Evolutionary conservation across 2,329 filamentous ascomycete species (phyloP), one percentile per base, ranked within the genome.

Genomic region (Arthrocladium fulminans): DNA sequence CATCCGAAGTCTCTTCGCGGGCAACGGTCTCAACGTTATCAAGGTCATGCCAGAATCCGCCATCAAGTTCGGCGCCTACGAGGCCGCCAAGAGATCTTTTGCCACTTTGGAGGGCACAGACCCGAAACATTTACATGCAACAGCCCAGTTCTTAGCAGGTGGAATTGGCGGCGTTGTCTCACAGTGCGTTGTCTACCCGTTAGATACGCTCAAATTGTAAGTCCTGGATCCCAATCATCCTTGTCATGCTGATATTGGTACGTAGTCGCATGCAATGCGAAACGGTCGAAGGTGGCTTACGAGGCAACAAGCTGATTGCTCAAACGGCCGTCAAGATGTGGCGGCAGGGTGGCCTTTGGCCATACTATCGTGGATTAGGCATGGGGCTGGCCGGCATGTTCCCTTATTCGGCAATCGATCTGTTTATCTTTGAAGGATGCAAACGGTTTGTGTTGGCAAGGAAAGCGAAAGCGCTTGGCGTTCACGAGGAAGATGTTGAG

Each of bases 31-130:
- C 58, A 98, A 98, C 59, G 88, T 98, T 2, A 67, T 96, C 61
- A 98, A 98, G 67, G 92, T 98, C 52, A 95, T 97, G 88, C 92
- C 92, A 0, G 92, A 98, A 70, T 96, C 90, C 23, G 90, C 92
- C 22, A 95, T 98, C 63, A 94, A 96, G 67, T 98, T 98, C 65
- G 92, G 92, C 51, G 90, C 89, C 17, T 98, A 96, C 63, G 92
- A 98, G 78, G 88, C 88, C 45, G 84, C 88, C 7, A 98, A 97
- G 73, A 82, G 88, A 54, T 80, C 84, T 3, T 80, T 97, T 52
- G 88, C 90, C 42, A 81, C 79, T 51, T 68, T 96, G 44, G 92
- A 97, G 73, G 92, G 92, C 5, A 77, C 82, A 54, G 87, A 97
- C 63, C 77, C 88, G 0, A 81, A 80, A 54, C 75, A 78, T 47